Percentiles rank a stretch among this genome's conserved stretches.
Evolutionary conservation across 2,329 filamentous ascomycete species (phyloP).

Genomic region (Venturia asperata): DNA sequence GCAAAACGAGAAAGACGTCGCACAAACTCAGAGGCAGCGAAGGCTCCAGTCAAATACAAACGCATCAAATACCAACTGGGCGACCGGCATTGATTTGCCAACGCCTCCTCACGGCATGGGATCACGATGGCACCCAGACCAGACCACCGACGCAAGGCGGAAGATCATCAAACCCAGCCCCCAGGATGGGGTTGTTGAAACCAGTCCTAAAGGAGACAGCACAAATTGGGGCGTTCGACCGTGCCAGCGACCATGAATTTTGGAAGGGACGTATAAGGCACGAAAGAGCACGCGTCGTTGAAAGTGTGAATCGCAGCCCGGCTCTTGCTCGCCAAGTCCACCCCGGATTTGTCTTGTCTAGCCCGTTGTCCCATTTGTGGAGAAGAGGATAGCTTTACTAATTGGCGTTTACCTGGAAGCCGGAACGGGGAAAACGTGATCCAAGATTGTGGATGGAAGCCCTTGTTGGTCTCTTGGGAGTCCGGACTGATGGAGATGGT

Average conservation of each 20-base stretch:
- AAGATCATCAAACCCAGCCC: background rate
- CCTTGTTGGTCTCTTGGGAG: background rate
- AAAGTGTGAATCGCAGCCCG: background rate
- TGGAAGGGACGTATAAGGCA: background rate
- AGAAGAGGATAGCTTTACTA: background rate
- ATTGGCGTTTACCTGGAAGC: background rate
- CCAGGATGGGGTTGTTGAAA: background rate
- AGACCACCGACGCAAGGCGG: background rate
- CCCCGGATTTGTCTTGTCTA: background rate
- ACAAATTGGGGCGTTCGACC: background rate
- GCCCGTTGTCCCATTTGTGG: background rate
- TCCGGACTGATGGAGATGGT: constrained; percentile 10
- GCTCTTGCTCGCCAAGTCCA: constrained; percentile 1
- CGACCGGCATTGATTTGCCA: background rate
- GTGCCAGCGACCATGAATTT: background rate
- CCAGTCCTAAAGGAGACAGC: background rate
- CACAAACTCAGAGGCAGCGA: background rate
- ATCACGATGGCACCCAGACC: background rate
- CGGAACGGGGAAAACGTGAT: background rate
- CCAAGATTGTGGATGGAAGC: background rate
- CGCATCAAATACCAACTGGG: background rate
- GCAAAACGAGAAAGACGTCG: background rate
- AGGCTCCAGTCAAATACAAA: background rate
- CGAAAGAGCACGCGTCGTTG: background rate
- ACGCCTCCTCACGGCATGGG: background rate